Base-by-base conservation (phyloP, 2,329 filamentous ascomycete species). In the Beauveria sp. region DNA sequence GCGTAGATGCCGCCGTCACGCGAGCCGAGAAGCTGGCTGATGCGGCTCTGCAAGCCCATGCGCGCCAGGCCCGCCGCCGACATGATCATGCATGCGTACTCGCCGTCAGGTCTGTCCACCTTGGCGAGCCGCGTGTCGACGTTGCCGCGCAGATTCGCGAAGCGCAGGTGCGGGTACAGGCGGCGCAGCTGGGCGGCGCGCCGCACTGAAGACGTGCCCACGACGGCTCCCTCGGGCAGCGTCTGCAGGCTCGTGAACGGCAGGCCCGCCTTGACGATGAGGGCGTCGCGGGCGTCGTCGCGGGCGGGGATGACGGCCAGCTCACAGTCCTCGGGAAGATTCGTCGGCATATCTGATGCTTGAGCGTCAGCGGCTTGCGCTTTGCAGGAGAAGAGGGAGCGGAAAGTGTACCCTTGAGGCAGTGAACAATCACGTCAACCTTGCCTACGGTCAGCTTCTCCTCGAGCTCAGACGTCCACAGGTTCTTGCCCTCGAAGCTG, bases 391-490 rank as follows among this genome's bases (percentile, higher is more conserved):
- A 20, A 34, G 16, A 38, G 7, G 20, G 3, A 16, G 49, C 45
- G 16, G n/a, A 14, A 50, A 22, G n/a, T 12, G 8, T 26, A 60
- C 58, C 58, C 40, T 99, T 99, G 72, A 97, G 80, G 64, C 88
- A 91, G 78, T 99, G 95, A 79, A 96, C 90, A 65, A 96, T 88
- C 50, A 96, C 75, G 76, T 96, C 91, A 65, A 96, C 76, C 66
- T 89, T 80, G 54, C 84, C 82, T 26, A 83, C 82, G 55, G 88
- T 78, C 58, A 97, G 81, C 69, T 87, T 80, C n/a, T 87, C 88
- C 76, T 99, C 95, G 55, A 99, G 81, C 78, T 98, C 93, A 67
- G 91, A 87, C 8, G 95, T 99, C 95, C 95, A 99, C 62, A 99
- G 79, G 58, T 90, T 91, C 79, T 99, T 98, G 63, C 91, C 90